Evolutionary conservation across 768 basidiomycete genomes (phyloP).

Genomic region (Dioszegia aurantiaca): DNA sequence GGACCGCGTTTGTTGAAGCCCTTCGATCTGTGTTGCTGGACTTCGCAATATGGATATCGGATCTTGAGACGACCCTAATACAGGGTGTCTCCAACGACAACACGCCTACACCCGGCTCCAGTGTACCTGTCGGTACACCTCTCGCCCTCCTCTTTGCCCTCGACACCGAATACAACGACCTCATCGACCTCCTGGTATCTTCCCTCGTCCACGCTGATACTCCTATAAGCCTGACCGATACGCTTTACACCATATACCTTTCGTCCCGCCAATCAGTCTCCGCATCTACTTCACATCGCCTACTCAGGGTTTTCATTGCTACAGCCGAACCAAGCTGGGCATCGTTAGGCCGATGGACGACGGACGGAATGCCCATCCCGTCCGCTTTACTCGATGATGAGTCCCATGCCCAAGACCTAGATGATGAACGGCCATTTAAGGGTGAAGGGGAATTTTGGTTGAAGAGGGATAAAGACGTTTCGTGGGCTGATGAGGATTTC

Average conservation of each 20-base stretch:
- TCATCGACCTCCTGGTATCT: conserved; percentile 18
- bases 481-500: conserved; percentile 47
- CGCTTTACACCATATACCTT: conserved; percentile 20
- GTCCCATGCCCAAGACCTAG: neutral
- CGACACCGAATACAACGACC: conserved; percentile 10
- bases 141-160: conserved; percentile 17
- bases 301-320: conserved; percentile 20
- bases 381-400: conserved; percentile 2
- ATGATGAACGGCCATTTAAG: conserved; percentile 25
- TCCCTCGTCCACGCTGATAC: conserved; percentile 16
- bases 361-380: conserved; percentile 40
- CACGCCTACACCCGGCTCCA: too few relatives aligned
- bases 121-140: conserved; percentile 27
- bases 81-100: conserved; percentile 10
- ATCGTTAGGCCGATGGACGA: conserved; percentile 35
- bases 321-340: conserved; percentile 32
- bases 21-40: conserved; percentile 13
- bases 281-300: neutral
- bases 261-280: neutral
- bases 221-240: conserved; percentile 26
- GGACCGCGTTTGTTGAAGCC: conserved; percentile 41
- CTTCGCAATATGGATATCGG: conserved; percentile 28
- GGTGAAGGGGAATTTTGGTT: conserved; percentile 39
- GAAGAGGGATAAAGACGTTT: conserved; percentile 36
- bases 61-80: conserved; percentile 24